These are phyloP conservation scores for Chaetomiaceae sp. DNA, from an alignment of 2,329 filamentous ascomycete species.

Conservation along the genomic window DNA sequence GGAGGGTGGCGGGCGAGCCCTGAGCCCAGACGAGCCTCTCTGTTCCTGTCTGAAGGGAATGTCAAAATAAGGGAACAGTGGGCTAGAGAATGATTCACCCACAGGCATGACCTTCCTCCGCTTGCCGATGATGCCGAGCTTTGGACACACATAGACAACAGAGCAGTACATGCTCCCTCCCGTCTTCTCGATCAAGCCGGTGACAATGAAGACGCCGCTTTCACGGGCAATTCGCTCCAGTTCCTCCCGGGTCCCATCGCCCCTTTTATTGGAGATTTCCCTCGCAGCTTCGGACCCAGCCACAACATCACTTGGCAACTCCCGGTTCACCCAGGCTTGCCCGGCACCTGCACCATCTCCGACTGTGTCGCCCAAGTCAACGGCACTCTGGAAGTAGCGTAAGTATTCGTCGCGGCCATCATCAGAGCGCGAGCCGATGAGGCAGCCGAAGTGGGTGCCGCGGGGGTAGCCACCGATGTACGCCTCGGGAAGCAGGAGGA, in stretches of 20 bases:
- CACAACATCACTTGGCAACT: conserved; percentile 35
- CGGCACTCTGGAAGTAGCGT: conserved; percentile 69
- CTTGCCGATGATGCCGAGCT: conserved; percentile 70
- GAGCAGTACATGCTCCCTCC: conserved; percentile 82
- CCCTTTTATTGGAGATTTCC: conserved; percentile 33
- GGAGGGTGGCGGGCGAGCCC: conserved; percentile 71
- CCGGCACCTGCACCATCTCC: conserved; percentile 60
- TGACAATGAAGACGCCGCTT: conserved; percentile 76
- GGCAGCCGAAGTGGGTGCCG: conserved; percentile 69
- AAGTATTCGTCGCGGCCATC: conserved; percentile 77
- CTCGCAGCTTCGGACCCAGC: conserved; percentile 18
- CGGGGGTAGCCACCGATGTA: conserved; percentile 90
- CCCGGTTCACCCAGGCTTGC: conserved; percentile 62
- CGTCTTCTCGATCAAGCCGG: conserved; percentile 71
- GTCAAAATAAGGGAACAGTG: not conserved
- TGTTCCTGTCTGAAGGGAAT: conserved; percentile 53
- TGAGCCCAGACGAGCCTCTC: conserved; percentile 89
- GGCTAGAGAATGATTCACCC: conserved; percentile 29
- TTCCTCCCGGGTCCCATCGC: conserved; percentile 66
- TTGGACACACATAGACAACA: conserved; percentile 76
- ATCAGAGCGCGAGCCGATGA: conserved; percentile 63
- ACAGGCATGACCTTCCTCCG: conserved; percentile 88
- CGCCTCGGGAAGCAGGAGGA: conserved; percentile 87
- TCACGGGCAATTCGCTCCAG: conserved; percentile 71
- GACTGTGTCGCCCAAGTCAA: conserved; percentile 77